Evolutionary conservation across 805 yeast genomes (phyloP).

Genomic region (Lipomyces yamanashiensis): DNA sequence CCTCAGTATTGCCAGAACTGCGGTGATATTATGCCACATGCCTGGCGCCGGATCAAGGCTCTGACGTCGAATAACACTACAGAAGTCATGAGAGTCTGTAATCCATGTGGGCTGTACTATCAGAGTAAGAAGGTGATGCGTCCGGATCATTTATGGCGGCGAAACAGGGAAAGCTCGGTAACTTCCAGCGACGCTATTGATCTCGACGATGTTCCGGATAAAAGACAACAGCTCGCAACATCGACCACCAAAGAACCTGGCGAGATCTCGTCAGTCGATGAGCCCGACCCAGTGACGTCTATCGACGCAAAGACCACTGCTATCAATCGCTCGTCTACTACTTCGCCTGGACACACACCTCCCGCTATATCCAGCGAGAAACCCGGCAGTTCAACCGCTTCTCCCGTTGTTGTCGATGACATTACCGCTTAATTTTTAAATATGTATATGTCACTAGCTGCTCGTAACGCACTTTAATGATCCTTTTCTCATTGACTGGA

Average conservation of each 20-base stretch:
- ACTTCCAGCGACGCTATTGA: constrained; percentile 23
- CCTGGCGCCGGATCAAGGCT: constrained; percentile 41
- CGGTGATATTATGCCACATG: constrained; percentile 41
- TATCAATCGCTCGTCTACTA: neutral
- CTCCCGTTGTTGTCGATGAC: constrained; percentile 1
- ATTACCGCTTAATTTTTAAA: neutral
- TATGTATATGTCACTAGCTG: neutral
- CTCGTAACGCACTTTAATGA: neutral
- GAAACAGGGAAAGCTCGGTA: constrained; percentile 5
- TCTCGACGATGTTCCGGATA: constrained; percentile 22
- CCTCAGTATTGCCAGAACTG: constrained; percentile 44
- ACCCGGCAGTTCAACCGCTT: neutral
- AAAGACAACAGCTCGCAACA: neutral
- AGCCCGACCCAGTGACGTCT: neutral
- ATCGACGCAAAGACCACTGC: neutral
- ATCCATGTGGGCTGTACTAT: constrained; percentile 45
- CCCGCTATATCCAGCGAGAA: neutral
- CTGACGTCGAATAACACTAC: constrained; percentile 27
- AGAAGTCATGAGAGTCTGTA: constrained; percentile 29
- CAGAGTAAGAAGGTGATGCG: constrained; percentile 42
- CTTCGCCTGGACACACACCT: neutral
- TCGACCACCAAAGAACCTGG: neutral
- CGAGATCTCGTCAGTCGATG: neutral
- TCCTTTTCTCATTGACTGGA: too few species aligned
- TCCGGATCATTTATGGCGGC: constrained; percentile 43